Conservation (phyloP, 2,329 filamentous ascomycete species). For the Hypoxylon sp. region DNA sequence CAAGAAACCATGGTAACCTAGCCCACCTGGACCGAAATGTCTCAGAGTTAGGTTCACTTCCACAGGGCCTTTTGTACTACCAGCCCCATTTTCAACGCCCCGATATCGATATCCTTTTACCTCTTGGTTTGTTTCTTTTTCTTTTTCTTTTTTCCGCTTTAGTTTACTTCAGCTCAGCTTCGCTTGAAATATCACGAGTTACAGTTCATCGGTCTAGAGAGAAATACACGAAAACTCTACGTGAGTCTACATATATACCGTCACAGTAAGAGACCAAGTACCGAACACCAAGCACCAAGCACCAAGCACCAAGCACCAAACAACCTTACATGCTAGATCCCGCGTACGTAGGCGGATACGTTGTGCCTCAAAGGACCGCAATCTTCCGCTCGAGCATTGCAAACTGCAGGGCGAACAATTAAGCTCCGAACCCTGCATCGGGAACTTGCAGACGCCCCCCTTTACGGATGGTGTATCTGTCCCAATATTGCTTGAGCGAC, state of each 20-base stretch:
- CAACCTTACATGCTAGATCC: slow-evolving; percentile 14
- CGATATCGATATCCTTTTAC: slow-evolving; percentile 10
- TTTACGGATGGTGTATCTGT: slow-evolving; percentile 1
- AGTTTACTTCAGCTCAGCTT: slow-evolving; percentile 9
- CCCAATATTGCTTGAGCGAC: slow-evolving; percentile 1
- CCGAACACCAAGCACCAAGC: too few relatives aligned
- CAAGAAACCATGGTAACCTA: too few relatives aligned
- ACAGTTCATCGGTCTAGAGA: slow-evolving; percentile 11
- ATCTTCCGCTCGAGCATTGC: slow-evolving; percentile 12
- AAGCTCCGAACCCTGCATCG: slow-evolving; percentile 30
- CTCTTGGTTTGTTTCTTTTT: too few relatives aligned
- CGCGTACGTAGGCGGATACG: slow-evolving; percentile 25
- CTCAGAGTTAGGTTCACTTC: too few relatives aligned
- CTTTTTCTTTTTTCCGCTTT: slow-evolving; percentile 10
- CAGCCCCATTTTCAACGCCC: too few relatives aligned
- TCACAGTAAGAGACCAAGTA: too few relatives aligned
- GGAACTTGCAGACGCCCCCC: slow-evolving; percentile 19
- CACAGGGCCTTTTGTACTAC: too few relatives aligned
- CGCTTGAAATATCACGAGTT: slow-evolving; percentile 5
- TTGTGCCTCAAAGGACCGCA: slow-evolving; percentile 19
- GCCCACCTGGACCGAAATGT: slow-evolving; percentile 19
- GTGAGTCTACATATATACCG: too few relatives aligned
- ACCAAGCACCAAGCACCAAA: too few relatives aligned
- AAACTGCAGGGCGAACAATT: slow-evolving; percentile 22
- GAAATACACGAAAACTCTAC: too few relatives aligned